Evolutionary conservation across 2,329 filamentous ascomycete genomes (phyloP).

Genomic region (Macrophomina tecta): DNA sequence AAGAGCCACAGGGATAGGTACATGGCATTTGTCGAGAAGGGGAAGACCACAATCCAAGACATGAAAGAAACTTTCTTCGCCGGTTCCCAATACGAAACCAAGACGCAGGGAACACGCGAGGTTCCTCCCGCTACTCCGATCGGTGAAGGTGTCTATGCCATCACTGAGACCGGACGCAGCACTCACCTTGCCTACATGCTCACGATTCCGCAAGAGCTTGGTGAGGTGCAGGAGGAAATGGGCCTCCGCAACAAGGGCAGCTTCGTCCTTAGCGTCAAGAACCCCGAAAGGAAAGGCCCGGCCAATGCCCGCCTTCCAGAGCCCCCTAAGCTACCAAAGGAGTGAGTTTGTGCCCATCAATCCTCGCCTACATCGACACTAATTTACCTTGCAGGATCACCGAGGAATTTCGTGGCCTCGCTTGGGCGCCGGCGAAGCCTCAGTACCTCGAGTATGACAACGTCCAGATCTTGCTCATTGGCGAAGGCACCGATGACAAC

Average conservation of each 20-base stretch:
- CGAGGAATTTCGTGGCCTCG: conserved; percentile 72
- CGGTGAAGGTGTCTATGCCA: conserved; percentile 85
- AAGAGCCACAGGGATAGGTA: conserved; percentile 71
- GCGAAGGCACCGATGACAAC: conserved; percentile 65
- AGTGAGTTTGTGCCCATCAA: conserved; percentile 55
- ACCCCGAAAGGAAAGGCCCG: conserved; percentile 73
- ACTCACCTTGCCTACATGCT: conserved; percentile 82
- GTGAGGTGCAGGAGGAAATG: conserved; percentile 75
- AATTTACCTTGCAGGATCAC: conserved; percentile 59
- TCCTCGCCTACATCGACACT: conserved; percentile 2
- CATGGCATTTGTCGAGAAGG: conserved; percentile 84
- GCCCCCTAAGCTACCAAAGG: conserved; percentile 71
- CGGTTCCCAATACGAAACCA: conserved; percentile 73
- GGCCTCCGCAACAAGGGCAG: conserved; percentile 74
- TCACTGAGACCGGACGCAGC: conserved; percentile 73
- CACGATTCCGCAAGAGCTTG: conserved; percentile 72
- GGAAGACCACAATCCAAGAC: conserved; percentile 66
- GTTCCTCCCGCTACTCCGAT: conserved; percentile 73
- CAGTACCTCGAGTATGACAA: conserved; percentile 77
- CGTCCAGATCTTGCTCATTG: conserved; percentile 79
- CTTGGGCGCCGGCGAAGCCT: conserved; percentile 77
- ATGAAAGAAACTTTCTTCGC: conserved; percentile 76
- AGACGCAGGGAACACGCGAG: conserved; percentile 73
- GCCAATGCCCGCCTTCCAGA: conserved; percentile 67
- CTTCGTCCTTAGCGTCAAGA: conserved; percentile 81